These are phyloP conservation scores for Fusarium lyarnte DNA, from an alignment of 2,329 filamentous ascomycete species.

Conservation along the genomic window DNA sequence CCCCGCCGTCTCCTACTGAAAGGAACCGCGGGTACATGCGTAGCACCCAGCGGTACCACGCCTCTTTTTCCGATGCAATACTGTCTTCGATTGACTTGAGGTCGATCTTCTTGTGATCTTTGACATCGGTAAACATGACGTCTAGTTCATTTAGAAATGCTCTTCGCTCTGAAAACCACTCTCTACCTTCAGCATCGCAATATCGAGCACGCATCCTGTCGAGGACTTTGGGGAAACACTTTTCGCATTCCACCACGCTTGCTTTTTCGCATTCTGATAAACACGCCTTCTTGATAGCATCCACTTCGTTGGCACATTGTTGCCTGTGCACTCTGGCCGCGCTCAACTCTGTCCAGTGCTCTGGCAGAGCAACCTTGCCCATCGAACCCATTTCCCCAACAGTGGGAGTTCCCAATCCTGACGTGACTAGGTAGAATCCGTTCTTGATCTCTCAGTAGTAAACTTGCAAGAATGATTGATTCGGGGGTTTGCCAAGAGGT, in stretches of 20 bases:
- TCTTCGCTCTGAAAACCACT: constrained; percentile 63
- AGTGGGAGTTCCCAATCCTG: background rate
- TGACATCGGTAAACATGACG: constrained; percentile 59
- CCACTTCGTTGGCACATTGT: constrained; percentile 54
- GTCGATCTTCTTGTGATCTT: constrained; percentile 53
- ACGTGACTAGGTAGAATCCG: background rate
- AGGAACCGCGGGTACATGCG: constrained; percentile 53
- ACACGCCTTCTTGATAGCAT: constrained; percentile 56
- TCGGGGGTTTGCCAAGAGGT: background rate
- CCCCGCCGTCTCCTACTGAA: constrained; percentile 44
- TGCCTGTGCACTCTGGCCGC: constrained; percentile 45
- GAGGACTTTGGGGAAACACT: constrained; percentile 60
- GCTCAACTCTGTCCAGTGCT: constrained; percentile 53
- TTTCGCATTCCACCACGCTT: constrained; percentile 56
- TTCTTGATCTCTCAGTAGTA: background rate
- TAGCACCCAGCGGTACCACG: constrained; percentile 61
- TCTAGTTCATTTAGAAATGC: constrained; percentile 62
- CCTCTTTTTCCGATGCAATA: constrained; percentile 61
- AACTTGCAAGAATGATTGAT: background rate
- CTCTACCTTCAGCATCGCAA: constrained; percentile 48
- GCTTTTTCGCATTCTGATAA: constrained; percentile 53
- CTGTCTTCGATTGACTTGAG: constrained; percentile 59
- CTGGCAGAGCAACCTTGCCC: constrained; percentile 46
- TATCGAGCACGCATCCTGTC: constrained; percentile 55
- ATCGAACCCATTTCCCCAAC: constrained; percentile 38